Evolutionary conservation across 768 basidiomycete species (phyloP).

Genomic region (Hericium alpestre): DNA sequence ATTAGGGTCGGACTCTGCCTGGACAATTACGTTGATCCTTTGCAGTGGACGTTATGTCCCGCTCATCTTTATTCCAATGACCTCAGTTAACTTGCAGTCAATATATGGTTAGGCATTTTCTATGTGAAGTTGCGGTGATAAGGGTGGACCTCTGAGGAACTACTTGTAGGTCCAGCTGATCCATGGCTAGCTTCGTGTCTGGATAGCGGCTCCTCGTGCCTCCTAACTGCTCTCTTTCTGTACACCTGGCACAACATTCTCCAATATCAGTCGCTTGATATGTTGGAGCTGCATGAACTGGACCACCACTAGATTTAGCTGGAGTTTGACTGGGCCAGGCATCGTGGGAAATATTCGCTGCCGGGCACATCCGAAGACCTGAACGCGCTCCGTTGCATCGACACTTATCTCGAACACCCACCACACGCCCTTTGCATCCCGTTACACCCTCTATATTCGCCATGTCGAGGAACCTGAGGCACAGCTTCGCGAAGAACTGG

Average conservation of each 20-base stretch:
- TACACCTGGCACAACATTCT: too few species aligned
- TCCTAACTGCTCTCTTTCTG: too few species aligned
- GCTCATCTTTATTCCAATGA: too few species aligned
- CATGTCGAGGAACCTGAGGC: constrained; percentile 4
- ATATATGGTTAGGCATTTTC: background rate
- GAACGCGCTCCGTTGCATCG: background rate
- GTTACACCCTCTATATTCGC: background rate
- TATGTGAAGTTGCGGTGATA: background rate
- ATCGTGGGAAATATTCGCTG: background rate
- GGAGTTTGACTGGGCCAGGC: background rate
- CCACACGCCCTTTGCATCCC: background rate
- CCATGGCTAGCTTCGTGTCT: too few species aligned
- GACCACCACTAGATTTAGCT: background rate
- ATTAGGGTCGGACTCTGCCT: background rate
- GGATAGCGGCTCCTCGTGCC: too few species aligned
- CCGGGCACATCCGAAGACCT: background rate
- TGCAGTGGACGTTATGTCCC: background rate
- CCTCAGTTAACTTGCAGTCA: background rate
- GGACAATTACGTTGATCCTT: background rate
- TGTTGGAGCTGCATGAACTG: too few species aligned
- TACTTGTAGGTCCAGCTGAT: too few species aligned
- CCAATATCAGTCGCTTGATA: too few species aligned
- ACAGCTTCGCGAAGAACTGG: constrained; percentile 11
- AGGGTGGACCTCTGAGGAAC: too few species aligned
- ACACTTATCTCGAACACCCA: background rate